Evolutionary conservation across 805 yeast genomes (phyloP), one percentile per base, ranked within the genome.

Genomic region (Yamadazyma paraphyllophila): DNA sequence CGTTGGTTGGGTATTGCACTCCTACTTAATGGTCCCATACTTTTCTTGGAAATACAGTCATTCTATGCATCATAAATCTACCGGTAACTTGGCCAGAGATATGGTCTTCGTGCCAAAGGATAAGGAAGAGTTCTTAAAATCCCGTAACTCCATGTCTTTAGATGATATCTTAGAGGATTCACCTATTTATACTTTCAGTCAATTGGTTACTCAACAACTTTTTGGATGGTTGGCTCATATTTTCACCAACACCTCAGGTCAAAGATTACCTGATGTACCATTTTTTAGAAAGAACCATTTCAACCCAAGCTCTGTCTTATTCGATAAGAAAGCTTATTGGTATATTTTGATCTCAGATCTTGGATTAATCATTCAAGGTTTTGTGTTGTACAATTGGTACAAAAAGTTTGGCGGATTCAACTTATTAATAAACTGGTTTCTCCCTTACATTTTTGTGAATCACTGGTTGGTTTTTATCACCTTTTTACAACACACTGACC

Each of bases 391-490:
- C 70, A 66, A 73, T 41, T 81, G 88, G 82, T 73, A 76, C 63
- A 66, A 78, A 56, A 66, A 66, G 51, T 82, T 76, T 59, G 95
- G 96, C 34, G 73, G 68, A 33, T 82, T 80, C 69, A 76, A 78
- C 61, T 69, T 83, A 50, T 62, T 80, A 45, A 74, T 86, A 53
- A 78, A 83, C 74, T 88, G 89, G 84, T 72, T 83, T 51, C 51
- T 88, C 32, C 96, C 96, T 29, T 88, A 83, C 68, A 54, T 85
- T 43, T 83, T 83, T 68, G 89, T 85, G 53, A 88, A 88, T 79
- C 95, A 88, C 71, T 88, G 96, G 96, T 74, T 88, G 53, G 95
- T 88, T 37, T 85, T 85, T 67, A 85, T 88, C 64, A 88, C 96
- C 33, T 88, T 71, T 65, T 77, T 88, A 58, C 96, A 88, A 66